phyloP scores from a whole-genome alignment of 1,139 yeast species.

The Zygosaccharomyces sapae region DNA sequence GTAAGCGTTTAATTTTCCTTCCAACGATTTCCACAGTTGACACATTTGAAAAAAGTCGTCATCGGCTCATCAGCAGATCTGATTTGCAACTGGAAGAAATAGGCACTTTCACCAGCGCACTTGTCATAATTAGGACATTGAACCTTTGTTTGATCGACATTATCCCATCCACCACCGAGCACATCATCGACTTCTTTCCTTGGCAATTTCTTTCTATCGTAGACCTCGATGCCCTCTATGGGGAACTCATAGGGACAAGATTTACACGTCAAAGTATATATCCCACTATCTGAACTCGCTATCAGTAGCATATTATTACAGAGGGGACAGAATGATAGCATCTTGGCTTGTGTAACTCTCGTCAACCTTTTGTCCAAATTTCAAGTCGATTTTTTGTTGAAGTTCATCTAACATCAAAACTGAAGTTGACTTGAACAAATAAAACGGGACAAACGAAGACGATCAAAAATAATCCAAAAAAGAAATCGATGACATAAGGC shows the following conservation, averaged over 20 bases:
- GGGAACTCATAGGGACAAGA: slow-evolving; percentile 95
- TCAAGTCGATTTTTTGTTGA: background rate
- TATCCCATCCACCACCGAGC: slow-evolving; percentile 98
- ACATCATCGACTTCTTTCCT: slow-evolving; percentile 95
- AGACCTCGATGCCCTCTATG: slow-evolving; percentile 76
- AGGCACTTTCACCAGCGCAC: slow-evolving; percentile 89
- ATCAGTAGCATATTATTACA: slow-evolving; percentile 84
- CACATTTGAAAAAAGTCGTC: slow-evolving; percentile 95
- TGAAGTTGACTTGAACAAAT: background rate
- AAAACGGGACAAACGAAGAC: background rate
- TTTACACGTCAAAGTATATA: slow-evolving; percentile 61
- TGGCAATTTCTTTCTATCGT: slow-evolving; percentile 74
- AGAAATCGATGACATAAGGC: background rate
- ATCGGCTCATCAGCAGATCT: slow-evolving; percentile 76
- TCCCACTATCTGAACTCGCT: slow-evolving; percentile 40
- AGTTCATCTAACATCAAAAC: background rate
- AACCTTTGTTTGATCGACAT: slow-evolving; percentile 84
- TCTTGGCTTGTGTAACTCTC: slow-evolving; percentile 27
- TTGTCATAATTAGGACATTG: slow-evolving; percentile 79
- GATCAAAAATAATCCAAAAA: background rate
- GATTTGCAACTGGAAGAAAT: slow-evolving; percentile 93
- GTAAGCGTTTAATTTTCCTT: slow-evolving; percentile 63
- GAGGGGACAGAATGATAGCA: slow-evolving; percentile 92
- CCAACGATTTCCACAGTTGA: slow-evolving; percentile 92
- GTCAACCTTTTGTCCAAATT: background rate